Evolutionary conservation across 352 stramenopile species (phyloP), one percentile per base, ranked within the genome.

Genomic region (Phytophthora europaea): DNA sequence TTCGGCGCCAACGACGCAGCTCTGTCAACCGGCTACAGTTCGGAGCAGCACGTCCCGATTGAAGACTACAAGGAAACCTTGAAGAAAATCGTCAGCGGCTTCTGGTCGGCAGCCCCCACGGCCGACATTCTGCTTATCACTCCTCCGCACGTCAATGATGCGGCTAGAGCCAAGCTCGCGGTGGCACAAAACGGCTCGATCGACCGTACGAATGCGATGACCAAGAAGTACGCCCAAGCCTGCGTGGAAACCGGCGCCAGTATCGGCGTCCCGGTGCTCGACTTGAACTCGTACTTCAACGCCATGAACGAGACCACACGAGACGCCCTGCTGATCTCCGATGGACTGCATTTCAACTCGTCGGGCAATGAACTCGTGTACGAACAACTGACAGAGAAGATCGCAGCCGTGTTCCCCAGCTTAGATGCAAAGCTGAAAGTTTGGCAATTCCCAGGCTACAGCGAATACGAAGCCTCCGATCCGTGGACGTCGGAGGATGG

Each of bases 281-380:
- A 90, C 52, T 48, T 90, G 40, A 75, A 84, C 58, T 70, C 76
- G 56, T 67, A 79, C 34, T 90, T 90, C 58, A 86, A 87, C 47
- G 48, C 63, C 15, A 79, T 85, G 67, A 72, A 72, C 7, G 62
- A 70, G 51, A 43, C 63, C n/a, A 58, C 69, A n/a, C 75, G 81
- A 57, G 77, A 75, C 61, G 47, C 63, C 23, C 67, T 69, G n/a
- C 34, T 75, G 54, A 72, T 87, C 9, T 65, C 57, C 16, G 81
- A 90, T 60, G 83, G 81, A 0, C 62, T 89, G 22, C 83, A 92
- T 56, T 83, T 92, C 13, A 86, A 60, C 34, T n/a, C 57, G 23
- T 69, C 73, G 28, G 83, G 83, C 26, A 88, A 92, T 59, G 52
- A 66, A 12, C 26, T 86, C 28, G 64, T 89, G 48, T 67, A 84